Base-by-base conservation (phyloP, 176 grass and related monocot species). In the Ananas comosus region DNA sequence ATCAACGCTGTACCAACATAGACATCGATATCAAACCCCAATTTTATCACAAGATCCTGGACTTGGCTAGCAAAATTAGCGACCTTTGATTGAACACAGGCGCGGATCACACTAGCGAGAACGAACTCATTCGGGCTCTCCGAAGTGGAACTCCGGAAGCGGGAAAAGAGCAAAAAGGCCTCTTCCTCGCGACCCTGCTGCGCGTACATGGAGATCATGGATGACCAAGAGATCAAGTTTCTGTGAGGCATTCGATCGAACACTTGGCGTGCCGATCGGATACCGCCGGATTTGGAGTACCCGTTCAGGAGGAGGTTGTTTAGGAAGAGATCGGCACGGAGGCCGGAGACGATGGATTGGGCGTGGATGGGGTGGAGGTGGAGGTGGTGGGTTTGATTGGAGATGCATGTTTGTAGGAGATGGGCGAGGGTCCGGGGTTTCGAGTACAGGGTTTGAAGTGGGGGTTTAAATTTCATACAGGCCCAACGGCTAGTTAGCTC, bases 211-310 rank as follows among this genome's bases (percentile, higher is more conserved):
- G 87, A 88, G 72, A 88, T 91, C 78, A 50, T 78, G 0, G 83
- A 86, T n/a, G 80, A 81, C 88, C 91, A 91, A 70, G 91, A 84
- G 65, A 88, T 75, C 16, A 86, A 65, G 51, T 96, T 86, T 6
- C 77, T 84, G 6, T 74, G 27, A 0, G 64, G 70, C 80, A 88
- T 91, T 64, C 72, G 18, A 24, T 91, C 83, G 82, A 96, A 91
- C 69, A 91, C 53, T 27, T 18, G 10, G 24, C 74, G 85, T 9
- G 91, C 91, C 11, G 71, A 50, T 0, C 16, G 5, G 67, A 82
- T 69, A 42, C 51, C 64, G 27, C 75, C 80, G 6, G 74, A 74
- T 74, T 96, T 88, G 0, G 74, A 76, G 64, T 84, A 96, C 0
- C 80, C 88, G 1, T 74, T 72, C 2, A 96, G 74, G 12, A 96